Base-by-base conservation (phyloP, 2,329 filamentous ascomycete genomes). In the Sclerotinia borealis region DNA sequence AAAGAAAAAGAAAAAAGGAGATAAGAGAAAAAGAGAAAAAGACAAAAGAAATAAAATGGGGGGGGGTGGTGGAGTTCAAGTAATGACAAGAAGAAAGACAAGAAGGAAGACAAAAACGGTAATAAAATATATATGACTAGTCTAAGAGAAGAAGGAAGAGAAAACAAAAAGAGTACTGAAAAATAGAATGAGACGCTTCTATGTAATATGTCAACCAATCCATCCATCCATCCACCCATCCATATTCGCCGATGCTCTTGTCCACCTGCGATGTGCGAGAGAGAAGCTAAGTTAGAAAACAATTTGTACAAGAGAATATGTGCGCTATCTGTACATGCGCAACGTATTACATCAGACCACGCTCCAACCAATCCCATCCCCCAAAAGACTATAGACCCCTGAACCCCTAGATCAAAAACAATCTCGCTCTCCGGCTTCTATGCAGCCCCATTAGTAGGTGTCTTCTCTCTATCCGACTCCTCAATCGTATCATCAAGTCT, bases 391-490 rank as follows among this genome's bases (percentile, higher is more conserved):
- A 19, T 47, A 51, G 29, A 51, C 39, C 13, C 39, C 6, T 58
- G 8, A 55, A 56, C 39, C 54, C 43, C 29, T 31, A 48, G 31
- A 47, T 17, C 50, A 56, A 56, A 48, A 47, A 8, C 19, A 41
- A 22, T 41, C 27, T 61, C n/a, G 29, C 37, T 55, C 11, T 17
- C 22, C 6, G 13, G 19, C 31, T n/a, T 43, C 39, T 43, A 56
- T 47, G 19, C 49, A 47, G 31, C 39, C 15, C 41, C 59, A 62
- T 62, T 62, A 36, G 59, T 62, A 45, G 59, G 50, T 13, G 59
- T 62, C 50, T 47, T 62, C 22, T 62, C 59, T 56, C 59, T 62
- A 56, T 62, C 59, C 1, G 37, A 37, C 50, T 62, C 50, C 27
- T 55, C 50, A 25, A 56, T 56, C 19, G 41, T 56, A 45, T 56